Conservation (phyloP, 139 green algal species). For the Chlorella sp. region DNA sequence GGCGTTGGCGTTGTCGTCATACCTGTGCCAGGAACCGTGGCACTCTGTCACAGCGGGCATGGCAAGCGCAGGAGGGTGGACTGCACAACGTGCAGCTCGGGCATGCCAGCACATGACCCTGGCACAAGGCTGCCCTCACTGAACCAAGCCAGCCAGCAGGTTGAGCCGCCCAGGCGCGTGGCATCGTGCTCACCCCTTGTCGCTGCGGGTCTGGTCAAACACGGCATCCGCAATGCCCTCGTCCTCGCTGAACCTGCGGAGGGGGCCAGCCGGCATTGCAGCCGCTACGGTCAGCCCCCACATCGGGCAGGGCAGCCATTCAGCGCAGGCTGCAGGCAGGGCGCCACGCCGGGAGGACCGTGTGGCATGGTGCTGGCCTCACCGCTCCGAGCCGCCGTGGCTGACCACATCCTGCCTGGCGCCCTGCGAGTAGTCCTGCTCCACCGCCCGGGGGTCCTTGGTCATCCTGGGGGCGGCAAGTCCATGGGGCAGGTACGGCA, state of each 20-base stretch:
- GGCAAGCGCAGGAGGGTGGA: too few relatives aligned
- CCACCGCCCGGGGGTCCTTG: background rate
- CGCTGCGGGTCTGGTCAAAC: conserved; percentile 12
- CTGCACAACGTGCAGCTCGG: too few relatives aligned
- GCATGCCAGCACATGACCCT: too few relatives aligned
- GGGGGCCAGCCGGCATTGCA: background rate
- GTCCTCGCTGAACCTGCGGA: background rate
- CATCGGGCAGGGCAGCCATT: background rate
- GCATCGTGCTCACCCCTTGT: background rate
- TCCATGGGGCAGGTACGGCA: too few relatives aligned
- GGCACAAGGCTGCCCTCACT: too few relatives aligned
- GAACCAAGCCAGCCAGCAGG: too few relatives aligned
- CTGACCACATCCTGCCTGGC: background rate
- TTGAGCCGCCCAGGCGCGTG: too few relatives aligned
- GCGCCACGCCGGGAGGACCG: too few relatives aligned
- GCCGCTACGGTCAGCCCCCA: background rate
- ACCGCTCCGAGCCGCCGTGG: background rate
- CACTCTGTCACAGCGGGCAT: too few relatives aligned
- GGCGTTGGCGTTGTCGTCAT: too few relatives aligned
- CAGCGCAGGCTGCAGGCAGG: background rate
- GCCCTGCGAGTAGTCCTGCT: background rate
- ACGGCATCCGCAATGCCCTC: background rate
- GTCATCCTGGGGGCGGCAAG: background rate
- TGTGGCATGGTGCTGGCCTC: background rate
- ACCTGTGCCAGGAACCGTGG: too few relatives aligned